Evolutionary conservation across 371 early-diverging fungal species (phyloP).

Genomic region (Mortierella sp.): DNA sequence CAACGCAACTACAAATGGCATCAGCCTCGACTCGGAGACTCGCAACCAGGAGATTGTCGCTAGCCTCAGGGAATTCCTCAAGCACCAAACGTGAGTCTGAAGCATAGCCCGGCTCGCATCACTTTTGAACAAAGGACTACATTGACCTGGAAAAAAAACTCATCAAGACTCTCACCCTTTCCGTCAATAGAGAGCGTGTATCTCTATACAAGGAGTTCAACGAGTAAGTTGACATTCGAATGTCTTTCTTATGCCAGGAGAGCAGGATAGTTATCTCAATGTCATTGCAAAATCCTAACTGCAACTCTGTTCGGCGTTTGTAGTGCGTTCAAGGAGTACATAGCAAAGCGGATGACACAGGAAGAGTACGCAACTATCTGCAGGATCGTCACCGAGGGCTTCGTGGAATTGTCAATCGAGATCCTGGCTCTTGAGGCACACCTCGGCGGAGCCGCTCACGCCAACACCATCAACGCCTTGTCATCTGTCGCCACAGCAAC

Average conservation of each 20-base stretch:
- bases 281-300: not conserved
- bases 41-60: slow-evolving; percentile 47
- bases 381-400: slow-evolving; percentile 50
- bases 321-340: slow-evolving; percentile 53
- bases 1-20: slow-evolving; percentile 20
- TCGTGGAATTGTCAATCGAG: slow-evolving; percentile 50
- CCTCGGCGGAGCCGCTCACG: slow-evolving; percentile 35
- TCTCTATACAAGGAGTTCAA: slow-evolving; percentile 56
- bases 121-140: not conserved
- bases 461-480: slow-evolving; percentile 5
- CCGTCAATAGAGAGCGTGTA: slow-evolving; percentile 37
- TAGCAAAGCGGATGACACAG: slow-evolving; percentile 44
- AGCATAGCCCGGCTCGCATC: not conserved
- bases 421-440: slow-evolving; percentile 51
- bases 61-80: slow-evolving; percentile 44
- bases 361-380: slow-evolving; percentile 56
- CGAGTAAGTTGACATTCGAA: slow-evolving; percentile 29
- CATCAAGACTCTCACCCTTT: not conserved
- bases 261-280: not conserved
- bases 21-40: slow-evolving; percentile 38
- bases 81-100: slow-evolving; percentile 47
- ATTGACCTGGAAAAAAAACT: not conserved
- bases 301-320: not conserved
- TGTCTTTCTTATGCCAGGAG: not conserved
- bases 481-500: not conserved